Percentiles rank a stretch among this genome's conserved stretches.
These are phyloP conservation scores for Eimeria praecox DNA, from an alignment of 169 alveolate species.

Conservation along the genomic window DNA sequence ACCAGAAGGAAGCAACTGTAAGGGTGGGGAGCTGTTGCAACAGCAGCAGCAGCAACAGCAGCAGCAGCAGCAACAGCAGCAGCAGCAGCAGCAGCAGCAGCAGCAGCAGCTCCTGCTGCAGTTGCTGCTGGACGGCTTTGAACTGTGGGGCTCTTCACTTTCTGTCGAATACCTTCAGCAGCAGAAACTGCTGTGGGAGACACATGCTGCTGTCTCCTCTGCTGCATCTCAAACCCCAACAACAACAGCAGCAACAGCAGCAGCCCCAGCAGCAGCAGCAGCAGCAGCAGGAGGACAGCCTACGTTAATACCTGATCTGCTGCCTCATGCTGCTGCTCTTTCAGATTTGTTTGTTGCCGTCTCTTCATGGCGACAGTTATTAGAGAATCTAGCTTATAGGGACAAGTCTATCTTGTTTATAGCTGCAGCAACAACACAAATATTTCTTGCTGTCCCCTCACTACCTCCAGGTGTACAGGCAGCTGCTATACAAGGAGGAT, in stretches of 20 bases:
- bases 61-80: neutral
- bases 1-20: neutral
- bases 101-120: conserved; percentile 29
- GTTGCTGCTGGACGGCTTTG: conserved; percentile 5
- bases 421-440: conserved; percentile 10
- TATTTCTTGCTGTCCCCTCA: neutral
- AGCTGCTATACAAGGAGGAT: conserved; percentile 20
- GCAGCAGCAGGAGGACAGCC: neutral
- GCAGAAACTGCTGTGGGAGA: neutral
- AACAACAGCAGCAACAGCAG: neutral
- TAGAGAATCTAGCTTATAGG: neutral
- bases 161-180: neutral
- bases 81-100: conserved; percentile 9
- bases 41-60: conserved; percentile 23
- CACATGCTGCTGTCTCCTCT: neutral
- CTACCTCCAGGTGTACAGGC: neutral
- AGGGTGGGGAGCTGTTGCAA: neutral
- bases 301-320: neutral
- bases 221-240: neutral
- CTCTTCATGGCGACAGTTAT: neutral
- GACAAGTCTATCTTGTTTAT: neutral
- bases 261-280: neutral
- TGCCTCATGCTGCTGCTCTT: neutral
- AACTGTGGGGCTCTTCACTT: neutral
- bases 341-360: neutral